Evolutionary conservation across 1,284 basidiomycete species (phyloP), one percentile per base, ranked within the genome.

Genomic region (Trametes hirsuta): DNA sequence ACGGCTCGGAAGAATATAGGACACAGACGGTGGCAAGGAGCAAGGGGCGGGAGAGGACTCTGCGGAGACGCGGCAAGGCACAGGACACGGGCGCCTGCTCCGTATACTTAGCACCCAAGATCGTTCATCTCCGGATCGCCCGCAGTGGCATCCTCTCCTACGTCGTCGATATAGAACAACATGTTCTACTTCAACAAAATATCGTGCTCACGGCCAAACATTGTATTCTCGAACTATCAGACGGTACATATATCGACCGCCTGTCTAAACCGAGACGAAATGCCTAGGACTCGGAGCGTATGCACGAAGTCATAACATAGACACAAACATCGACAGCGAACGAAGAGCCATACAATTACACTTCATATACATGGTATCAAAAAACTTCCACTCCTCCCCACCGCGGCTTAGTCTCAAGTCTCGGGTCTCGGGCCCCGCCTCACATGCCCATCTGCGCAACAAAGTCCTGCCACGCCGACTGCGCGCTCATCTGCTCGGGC

Each of bases 401-500:
- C 36, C 25, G 1, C 12, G 22, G 15, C 2, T 48, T 47, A 8
- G 14, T 25, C 22, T 8, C 47, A 48, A 11, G 44, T 9, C 21
- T 4, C 15, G 4, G 18, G 18, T 18, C 18, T 18, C 18, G 18
- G 18, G 18, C 18, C 18, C 25, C 24, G 14, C 30, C 50, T 66
- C 59, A 65, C 67, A 73, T 72, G 36, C 72, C 72, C 64, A 77
- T 72, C 66, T 76, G 74, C 24, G 74, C 70, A 4, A 78, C 75
- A 45, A 78, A 76, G 58, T 77, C 76, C 62, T 76, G 72, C 77
- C 77, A 78, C 0, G 73, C 68, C 9, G 63, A 72, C 55, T 77
- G 75, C 69, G 74, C 70, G 42, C 61, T 74, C 34, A 66, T 64
- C 34, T 67, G 58, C 52, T 73, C 72, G 8, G 72, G 69, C 12